phyloP scores from a whole-genome alignment of 2,329 filamentous ascomycete species.

The Rhynchosporium graminicola region DNA sequence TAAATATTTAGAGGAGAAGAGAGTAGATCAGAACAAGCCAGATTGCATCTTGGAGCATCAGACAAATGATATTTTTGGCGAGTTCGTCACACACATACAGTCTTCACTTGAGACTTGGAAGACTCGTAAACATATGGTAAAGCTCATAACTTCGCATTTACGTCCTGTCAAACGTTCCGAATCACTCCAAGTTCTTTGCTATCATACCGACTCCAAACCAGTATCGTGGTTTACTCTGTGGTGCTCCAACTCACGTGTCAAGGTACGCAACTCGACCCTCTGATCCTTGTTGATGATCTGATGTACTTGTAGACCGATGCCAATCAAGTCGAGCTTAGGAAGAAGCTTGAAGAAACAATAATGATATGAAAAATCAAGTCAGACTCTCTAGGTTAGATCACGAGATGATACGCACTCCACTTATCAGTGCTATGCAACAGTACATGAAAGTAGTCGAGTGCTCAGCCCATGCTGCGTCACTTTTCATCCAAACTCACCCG shows the following conservation, averaged over 20 bases:
- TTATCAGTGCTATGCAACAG: not conserved
- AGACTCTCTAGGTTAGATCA: not conserved
- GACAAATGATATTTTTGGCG: not conserved
- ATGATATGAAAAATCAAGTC: not conserved
- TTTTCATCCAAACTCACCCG: not conserved
- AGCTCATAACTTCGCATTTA: not conserved
- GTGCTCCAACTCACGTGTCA: not conserved
- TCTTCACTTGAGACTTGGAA: not conserved
- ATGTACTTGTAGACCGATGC: not conserved
- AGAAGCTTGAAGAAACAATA: not conserved
- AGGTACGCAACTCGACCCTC: not conserved
- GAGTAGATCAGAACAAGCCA: not conserved
- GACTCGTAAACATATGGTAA: not conserved
- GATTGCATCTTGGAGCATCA: not conserved
- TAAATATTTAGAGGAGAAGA: not conserved
- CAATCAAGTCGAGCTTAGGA: not conserved
- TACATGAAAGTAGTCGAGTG: not conserved
- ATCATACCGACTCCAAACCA: not conserved
- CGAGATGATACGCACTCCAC: not conserved
- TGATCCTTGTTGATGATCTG: too few relatives aligned
- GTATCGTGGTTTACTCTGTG: not conserved
- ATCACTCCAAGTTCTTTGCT: constrained; percentile 2
- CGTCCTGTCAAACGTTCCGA: not conserved
- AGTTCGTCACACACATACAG: not conserved
- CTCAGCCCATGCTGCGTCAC: not conserved